Evolutionary conservation across 345 rosid species (phyloP), one percentile per base, ranked within the genome.

Genomic region (Lagerstroemia speciosa): DNA sequence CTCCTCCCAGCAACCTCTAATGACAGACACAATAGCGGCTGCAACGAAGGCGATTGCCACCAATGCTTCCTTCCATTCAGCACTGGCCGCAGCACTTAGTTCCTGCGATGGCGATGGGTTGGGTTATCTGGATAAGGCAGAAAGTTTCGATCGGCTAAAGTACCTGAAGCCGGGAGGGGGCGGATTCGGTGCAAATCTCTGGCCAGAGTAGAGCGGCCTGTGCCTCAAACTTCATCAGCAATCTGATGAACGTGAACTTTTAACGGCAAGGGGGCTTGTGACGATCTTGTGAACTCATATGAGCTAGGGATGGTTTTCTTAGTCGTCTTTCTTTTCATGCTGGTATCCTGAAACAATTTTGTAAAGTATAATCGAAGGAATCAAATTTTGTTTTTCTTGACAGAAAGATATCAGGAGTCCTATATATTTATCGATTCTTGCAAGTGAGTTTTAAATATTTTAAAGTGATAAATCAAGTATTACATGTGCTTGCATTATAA

Each of bases 61-160:
- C 27, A 76, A 77, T 36, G 80, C 77, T 26, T 71, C 32, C 53
- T 77, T 80, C 57, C 74, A 76, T 22, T 75, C 80, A 5, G 82
- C 78, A n/a, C 66, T 80, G 50, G 77, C 77, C 7, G 79, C 82
- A 22, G 78, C 83, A 41, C 66, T 83, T 65, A 71, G 82, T 8
- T 73, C 83, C 34, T 65, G 68, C 17, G 71, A 68, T 5, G 76
- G 74, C 16, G 66, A 27, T 41, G 67, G 74, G 16, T 64, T 57
- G 8, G 57, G 73, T 22, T 65, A 46, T 73, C 31, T 0, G 37
- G 45, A 20, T 53, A 62, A 26, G 57, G 69, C n/a, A 52, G 72
- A 65, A 63, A 63, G n/a, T 58, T 32, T 60, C 33, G 75, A 67
- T 24, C n/a, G n/a, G n/a, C 68, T 68, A 50, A 65, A 64, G 30